These are phyloP conservation scores for Blastosporella zonata DNA, from an alignment of 1,284 basidiomycete genomes.

Conservation along the genomic window DNA sequence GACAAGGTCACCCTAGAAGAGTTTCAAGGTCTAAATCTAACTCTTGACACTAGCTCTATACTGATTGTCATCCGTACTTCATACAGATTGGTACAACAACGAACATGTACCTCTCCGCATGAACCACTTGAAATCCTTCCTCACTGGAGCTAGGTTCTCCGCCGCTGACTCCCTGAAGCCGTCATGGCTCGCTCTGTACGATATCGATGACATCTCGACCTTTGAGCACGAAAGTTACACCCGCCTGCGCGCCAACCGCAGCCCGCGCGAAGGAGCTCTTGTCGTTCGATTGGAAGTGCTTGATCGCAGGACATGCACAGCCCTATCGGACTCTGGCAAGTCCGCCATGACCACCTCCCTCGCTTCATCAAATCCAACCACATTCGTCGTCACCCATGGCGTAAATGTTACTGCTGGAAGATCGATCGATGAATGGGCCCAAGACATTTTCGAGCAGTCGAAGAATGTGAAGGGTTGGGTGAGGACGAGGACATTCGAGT, in stretches of 20 bases:
- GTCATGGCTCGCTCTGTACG: constrained; percentile 55
- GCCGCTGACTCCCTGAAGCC: constrained; percentile 41
- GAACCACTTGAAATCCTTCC: constrained; percentile 47
- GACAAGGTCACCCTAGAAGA: constrained; percentile 37
- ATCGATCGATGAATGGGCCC: constrained; percentile 26
- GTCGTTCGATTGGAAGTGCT: constrained; percentile 46
- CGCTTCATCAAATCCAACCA: constrained; percentile 34
- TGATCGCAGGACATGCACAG: constrained; percentile 51
- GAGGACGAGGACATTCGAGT: constrained; percentile 35
- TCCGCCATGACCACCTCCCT: constrained; percentile 30
- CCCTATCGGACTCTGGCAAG: constrained; percentile 33
- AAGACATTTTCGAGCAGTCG: constrained; percentile 19
- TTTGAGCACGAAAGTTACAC: constrained; percentile 50
- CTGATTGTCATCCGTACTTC: not conserved
- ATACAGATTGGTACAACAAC: constrained; percentile 59
- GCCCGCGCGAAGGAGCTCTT: constrained; percentile 51
- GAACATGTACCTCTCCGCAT: constrained; percentile 62
- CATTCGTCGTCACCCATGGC: constrained; percentile 36
- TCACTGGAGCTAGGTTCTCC: constrained; percentile 48
- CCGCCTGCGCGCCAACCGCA: constrained; percentile 47
- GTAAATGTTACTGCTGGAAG: constrained; percentile 22
- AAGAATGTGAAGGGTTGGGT: constrained; percentile 32
- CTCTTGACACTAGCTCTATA: not conserved
- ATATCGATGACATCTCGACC: constrained; percentile 45
- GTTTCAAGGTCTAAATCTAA: constrained; percentile 34